Conservation (phyloP, 169 alveolate genomes). For the Cryptosporidium sp. region DNA sequence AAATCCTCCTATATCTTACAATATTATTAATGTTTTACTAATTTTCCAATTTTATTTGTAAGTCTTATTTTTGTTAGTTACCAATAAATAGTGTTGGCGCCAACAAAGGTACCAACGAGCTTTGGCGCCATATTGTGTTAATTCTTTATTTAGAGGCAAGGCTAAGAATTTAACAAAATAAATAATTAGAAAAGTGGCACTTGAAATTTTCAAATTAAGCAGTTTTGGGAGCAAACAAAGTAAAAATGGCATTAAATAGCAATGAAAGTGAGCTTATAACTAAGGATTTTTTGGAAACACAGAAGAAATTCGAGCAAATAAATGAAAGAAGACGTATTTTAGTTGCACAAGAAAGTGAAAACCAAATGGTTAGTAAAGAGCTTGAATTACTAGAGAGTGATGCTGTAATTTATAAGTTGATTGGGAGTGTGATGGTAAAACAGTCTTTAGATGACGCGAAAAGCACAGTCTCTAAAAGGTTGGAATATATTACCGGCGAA, state of each 20-base stretch:
- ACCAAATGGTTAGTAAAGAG: conserved; percentile 64
- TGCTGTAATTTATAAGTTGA: conserved; percentile 55
- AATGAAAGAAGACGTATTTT: conserved; percentile 61
- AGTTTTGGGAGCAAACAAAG: background rate
- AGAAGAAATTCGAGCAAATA: conserved; percentile 45
- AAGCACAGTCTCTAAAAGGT: conserved; percentile 54
- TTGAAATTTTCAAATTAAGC: background rate
- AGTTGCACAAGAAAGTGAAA: conserved; percentile 63
- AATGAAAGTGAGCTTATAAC: conserved; percentile 28
- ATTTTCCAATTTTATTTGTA: background rate
- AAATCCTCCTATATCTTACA: conserved; percentile 9
- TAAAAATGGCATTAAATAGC: conserved; percentile 11
- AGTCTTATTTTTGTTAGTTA: background rate
- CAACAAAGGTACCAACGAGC: no score
- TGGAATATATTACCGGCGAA: conserved; percentile 56
- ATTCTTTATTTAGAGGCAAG: conserved; percentile 1
- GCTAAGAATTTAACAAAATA: background rate
- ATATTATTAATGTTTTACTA: background rate
- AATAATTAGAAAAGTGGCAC: background rate
- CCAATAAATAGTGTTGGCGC: background rate
- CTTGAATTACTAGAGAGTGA: conserved; percentile 52
- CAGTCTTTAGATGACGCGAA: conserved; percentile 69
- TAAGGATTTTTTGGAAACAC: conserved; percentile 66
- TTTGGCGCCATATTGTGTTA: conserved; percentile 8
- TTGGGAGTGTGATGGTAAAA: conserved; percentile 63